Evolutionary conservation across 2,329 filamentous ascomycete genomes (phyloP).

Genomic region (Aspergillus awamori): DNA sequence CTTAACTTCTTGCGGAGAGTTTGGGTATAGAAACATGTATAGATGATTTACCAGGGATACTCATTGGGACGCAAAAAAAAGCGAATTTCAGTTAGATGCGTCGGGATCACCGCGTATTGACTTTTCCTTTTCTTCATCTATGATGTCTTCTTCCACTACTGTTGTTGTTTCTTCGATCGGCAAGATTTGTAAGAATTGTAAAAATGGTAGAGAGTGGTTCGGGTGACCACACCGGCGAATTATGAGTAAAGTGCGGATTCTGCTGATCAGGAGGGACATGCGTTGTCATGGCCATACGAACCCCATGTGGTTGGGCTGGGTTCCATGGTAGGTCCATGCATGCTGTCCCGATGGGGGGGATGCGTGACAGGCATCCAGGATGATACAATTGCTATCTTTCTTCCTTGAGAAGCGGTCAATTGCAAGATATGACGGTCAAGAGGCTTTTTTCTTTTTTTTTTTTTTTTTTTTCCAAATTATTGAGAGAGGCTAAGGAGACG

Average conservation of each 20-base stretch:
- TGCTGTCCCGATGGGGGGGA: neutral
- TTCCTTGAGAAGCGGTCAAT: neutral
- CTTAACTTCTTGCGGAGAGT: slow-evolving; percentile 22
- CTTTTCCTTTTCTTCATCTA: slow-evolving; percentile 10
- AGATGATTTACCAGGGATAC: slow-evolving; percentile 27
- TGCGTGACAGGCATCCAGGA: neutral
- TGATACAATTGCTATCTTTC: too few species aligned
- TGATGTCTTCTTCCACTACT: slow-evolving; percentile 3
- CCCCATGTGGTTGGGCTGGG: slow-evolving; percentile 1
- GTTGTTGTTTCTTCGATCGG: neutral
- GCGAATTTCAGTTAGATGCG: slow-evolving; percentile 17
- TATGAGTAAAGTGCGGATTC: neutral
- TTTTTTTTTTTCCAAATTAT: neutral
- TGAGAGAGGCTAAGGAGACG: neutral
- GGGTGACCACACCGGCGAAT: slow-evolving; percentile 4
- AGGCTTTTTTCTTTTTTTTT: too few species aligned
- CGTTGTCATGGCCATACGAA: neutral
- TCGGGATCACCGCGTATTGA: slow-evolving; percentile 13
- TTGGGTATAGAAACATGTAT: slow-evolving; percentile 32
- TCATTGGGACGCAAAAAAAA: slow-evolving; percentile 20
- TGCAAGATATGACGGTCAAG: too few species aligned
- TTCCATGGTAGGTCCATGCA: neutral
- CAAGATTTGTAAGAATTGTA: slow-evolving; percentile 5
- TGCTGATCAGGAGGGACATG: neutral
- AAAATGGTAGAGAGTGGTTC: neutral